Base-by-base conservation (phyloP, 305 asterid genomes). In the Solanum aculeatissimum region DNA sequence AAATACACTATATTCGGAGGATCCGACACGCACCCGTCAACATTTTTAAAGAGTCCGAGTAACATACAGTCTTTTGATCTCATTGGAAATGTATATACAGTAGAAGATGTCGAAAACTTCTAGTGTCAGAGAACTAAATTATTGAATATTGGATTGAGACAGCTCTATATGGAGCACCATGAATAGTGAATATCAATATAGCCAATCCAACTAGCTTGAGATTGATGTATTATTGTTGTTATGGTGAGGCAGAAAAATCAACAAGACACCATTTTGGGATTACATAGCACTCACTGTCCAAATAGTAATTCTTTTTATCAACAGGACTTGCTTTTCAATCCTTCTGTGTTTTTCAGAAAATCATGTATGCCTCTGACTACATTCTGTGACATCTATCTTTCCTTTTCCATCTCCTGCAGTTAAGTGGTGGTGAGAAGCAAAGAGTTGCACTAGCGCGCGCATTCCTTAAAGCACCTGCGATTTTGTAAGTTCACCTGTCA, bases 371-470 rank as follows among this genome's bases (percentile, higher is more conserved):
- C 11, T 11, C 29, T 77, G 63, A 49, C 65, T 77, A 40, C 62
- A 51, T 27, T 53, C 65, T 27, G 82, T 43, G 80, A 72, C 57
- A 45, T 21, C 38, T 14, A 29, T 72, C 71, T 83, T 74, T 81
- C 80, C 58, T 81, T 71, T 86, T 51, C 69, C 77, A 35, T 85
- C 83, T 87, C 74, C 49, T 91, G 91, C 95, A 97, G 99, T 92
- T 97, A 86, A 97, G 99, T 83, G 99, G 99, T 53, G 99, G 99
- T 58, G 99, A 97, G 89, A 97, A 97, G 94, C 99, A 97, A 92
- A 91, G 99, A 82, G 98, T 97, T 85, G 95, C 99, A 85, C 95
- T 97, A 81, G 99, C 99, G 68, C 97, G 99, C 80, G 93, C 99
- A 85, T 95, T 97, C 91, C 89, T 97, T 91, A 97, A 97, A 94